Conservation (phyloP, 257 asterid species). For the Fraxinus excelsior region DNA sequence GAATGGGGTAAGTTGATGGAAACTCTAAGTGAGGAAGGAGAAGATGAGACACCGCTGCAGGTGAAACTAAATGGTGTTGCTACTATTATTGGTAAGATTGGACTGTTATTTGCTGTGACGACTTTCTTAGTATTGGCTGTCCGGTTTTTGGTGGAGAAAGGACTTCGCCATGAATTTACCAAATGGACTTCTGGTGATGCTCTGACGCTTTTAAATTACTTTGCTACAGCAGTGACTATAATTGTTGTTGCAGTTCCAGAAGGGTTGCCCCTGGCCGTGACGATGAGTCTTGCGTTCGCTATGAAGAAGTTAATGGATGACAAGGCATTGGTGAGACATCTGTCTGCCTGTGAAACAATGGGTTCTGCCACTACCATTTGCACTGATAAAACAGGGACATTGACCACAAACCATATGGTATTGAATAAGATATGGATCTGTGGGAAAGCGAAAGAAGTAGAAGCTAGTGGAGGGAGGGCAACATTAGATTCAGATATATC, state of each 20-base stretch:
- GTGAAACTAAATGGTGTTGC: conserved; percentile 98
- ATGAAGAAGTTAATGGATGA: conserved; percentile 83
- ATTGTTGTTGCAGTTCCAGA: conserved; percentile 99
- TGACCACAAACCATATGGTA: conserved; percentile 94
- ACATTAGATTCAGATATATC: conserved; percentile 44
- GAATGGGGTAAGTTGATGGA: conserved; percentile 99
- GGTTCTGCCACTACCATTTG: conserved; percentile 95
- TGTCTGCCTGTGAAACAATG: conserved; percentile 99
- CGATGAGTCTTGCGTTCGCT: conserved; percentile 93
- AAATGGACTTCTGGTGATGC: conserved; percentile 81
- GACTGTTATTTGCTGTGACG: conserved; percentile 65
- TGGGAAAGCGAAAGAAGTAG: conserved; percentile 50
- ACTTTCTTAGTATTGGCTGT: conserved; percentile 69
- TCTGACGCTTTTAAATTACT: conserved; percentile 67
- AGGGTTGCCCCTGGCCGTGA: conserved; percentile 95
- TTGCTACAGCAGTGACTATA: conserved; percentile 95
- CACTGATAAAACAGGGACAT: conserved; percentile 96
- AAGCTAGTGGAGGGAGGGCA: conserved; percentile 34
- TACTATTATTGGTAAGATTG: conserved; percentile 90
- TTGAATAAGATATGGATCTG: conserved; percentile 78
- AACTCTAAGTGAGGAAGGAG: conserved; percentile 90
- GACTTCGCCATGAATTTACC: conserved; percentile 52
- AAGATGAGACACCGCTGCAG: conserved; percentile 97
- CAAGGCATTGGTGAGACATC: conserved; percentile 87
- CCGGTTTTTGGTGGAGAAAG: conserved; percentile 76